Evolutionary conservation across 768 basidiomycete species (phyloP).

Genomic region (Leccinum obscurum): DNA sequence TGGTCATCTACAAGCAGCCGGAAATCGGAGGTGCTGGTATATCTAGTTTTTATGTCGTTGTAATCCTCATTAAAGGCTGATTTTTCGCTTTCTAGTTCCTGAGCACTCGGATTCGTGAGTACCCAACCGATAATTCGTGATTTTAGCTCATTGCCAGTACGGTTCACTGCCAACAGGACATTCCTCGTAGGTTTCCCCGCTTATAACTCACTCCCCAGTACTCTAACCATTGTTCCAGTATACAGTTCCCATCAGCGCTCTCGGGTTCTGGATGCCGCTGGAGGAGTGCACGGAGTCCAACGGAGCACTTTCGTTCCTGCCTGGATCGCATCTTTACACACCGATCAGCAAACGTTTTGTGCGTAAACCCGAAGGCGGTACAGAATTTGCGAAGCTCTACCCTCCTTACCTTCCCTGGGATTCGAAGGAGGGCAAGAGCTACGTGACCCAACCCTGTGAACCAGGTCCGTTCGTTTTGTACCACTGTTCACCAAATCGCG

Average conservation of each 20-base stretch:
- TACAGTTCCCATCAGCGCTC: slow-evolving; percentile 86
- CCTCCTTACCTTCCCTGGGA: slow-evolving; percentile 26
- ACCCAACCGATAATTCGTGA: neutral
- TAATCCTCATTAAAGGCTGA: neutral
- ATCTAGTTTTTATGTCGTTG: slow-evolving; percentile 11
- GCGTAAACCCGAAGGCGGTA: slow-evolving; percentile 72
- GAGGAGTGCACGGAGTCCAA: slow-evolving; percentile 83
- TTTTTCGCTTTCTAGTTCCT: slow-evolving; percentile 53
- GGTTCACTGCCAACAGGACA: neutral
- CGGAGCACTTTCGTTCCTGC: slow-evolving; percentile 86
- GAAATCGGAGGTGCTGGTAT: slow-evolving; percentile 90
- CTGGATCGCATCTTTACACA: slow-evolving; percentile 80
- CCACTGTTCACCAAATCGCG: neutral
- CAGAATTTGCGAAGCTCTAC: slow-evolving; percentile 73
- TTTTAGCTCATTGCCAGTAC: slow-evolving; percentile 70
- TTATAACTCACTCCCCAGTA: neutral
- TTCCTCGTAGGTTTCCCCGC: neutral
- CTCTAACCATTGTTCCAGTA: slow-evolving; percentile 53
- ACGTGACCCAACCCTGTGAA: slow-evolving; percentile 68
- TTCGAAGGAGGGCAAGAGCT: slow-evolving; percentile 37
- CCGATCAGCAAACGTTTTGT: slow-evolving; percentile 86
- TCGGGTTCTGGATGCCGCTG: slow-evolving; percentile 96
- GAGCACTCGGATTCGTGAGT: slow-evolving; percentile 93
- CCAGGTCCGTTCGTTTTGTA: slow-evolving; percentile 49
- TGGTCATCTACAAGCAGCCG: slow-evolving; percentile 95